A percentile compares a stretch with the other conserved stretches of the same genome.
phyloP scores from a whole-genome alignment of 2,329 filamentous ascomycete species.

The Decorospora gaudefroyi region DNA sequence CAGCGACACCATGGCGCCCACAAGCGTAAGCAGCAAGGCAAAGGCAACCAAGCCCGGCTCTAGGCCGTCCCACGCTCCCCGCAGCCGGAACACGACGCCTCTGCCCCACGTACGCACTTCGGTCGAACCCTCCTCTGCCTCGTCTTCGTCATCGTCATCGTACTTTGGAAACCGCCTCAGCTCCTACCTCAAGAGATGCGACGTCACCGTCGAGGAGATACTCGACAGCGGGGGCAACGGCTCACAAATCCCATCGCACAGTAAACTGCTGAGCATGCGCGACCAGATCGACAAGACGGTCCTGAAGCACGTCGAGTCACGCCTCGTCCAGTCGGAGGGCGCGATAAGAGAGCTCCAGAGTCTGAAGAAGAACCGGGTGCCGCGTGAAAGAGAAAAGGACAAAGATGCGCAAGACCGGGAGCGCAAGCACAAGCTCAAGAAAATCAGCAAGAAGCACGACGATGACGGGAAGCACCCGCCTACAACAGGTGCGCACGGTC shows the following conservation, averaged over 20 bases:
- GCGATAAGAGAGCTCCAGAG: constrained; percentile 72
- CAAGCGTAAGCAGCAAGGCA: constrained; percentile 47
- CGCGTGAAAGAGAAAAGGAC: constrained; percentile 58
- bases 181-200: constrained; percentile 61
- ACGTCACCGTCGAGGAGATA: constrained; percentile 69
- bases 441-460: constrained; percentile 81
- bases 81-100: constrained; percentile 79
- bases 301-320: constrained; percentile 51
- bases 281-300: constrained; percentile 66
- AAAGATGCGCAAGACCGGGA: constrained; percentile 54
- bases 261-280: constrained; percentile 66
- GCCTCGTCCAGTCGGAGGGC: constrained; percentile 70
- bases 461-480: constrained; percentile 65
- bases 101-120: constrained; percentile 60
- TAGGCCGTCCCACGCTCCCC: constrained; percentile 41
- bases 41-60: constrained; percentile 57
- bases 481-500: constrained; percentile 65
- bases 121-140: too few relatives aligned
- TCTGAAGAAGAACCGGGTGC: constrained; percentile 64
- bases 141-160: constrained; percentile 48
- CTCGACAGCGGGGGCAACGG: constrained; percentile 65
- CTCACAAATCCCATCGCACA: constrained; percentile 60
- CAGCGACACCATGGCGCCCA: constrained; percentile 37
- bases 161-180: constrained; percentile 65
- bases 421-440: constrained; percentile 51